Base-by-base conservation (phyloP, 345 rosid species). In the Sonneratia caseolaris region DNA sequence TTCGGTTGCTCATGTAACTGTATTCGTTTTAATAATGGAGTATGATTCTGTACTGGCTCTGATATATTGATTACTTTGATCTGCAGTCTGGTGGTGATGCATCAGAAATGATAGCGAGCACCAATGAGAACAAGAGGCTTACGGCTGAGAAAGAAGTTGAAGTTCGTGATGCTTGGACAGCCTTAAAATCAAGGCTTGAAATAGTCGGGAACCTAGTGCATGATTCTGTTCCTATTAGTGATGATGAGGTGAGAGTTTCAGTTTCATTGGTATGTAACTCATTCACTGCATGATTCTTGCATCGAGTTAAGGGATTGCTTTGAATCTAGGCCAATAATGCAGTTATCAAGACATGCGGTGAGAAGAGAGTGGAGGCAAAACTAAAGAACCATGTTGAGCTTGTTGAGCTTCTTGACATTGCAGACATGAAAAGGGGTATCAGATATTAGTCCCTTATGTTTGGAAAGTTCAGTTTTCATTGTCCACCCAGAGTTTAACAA, bases 311-410 rank as follows among this genome's bases (percentile, higher is more conserved):
- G 16, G 4, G 42, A 49, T 49, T 18, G 24, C 69, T 42, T 65
- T 43, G 45, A 16, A 65, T 37, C 71, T 73, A 94, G 98, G 96
- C 85, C 3, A 81, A 88, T 77, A 94, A 94, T 85, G 76, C 78
- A 75, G 88, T 88, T 59, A 69, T 76, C 70, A 87, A 84, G 74
- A 19, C 75, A 10, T 86, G 87, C 88, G 98, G 96, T 61, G 86
- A 84, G 76, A 88, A 74, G 75, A 84, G 87, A 14, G 7, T 76
- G 66, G 86, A 85, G 79, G 73, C 84, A 11, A 90, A 85, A 77
- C 68, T 91, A 68, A 87, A 81, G 83, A 91, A 87, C 78, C 98
- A 94, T 79, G 97, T 94, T 21, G 97, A 94, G 70, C 98, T 94
- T 16, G 91, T 94, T 71, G 97, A 94, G 78, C 89, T 87, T 76